Base-by-base conservation (phyloP, 192 early-diverging fungal species). In the Spizellomyces sp. region DNA sequence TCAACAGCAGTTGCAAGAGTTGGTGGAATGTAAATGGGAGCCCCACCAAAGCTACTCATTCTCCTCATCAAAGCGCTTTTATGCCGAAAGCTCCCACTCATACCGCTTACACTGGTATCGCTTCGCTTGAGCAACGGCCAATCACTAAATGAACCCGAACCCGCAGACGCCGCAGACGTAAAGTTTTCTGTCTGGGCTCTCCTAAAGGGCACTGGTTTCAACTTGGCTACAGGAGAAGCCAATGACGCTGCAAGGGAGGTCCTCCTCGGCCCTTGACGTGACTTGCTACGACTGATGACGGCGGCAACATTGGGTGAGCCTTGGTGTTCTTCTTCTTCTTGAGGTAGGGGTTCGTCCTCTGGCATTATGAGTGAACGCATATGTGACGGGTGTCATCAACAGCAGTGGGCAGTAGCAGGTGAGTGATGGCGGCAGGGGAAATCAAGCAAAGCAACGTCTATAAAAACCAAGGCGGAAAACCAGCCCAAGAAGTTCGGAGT, bases 1-100 rank as follows among this genome's bases (percentile, higher is more conserved):
- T 62, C 21, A 55, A 60, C 21, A 14, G 42, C 36, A 10, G 61
- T 27, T 56, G 44, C 17, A 6, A 45, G 4, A 9, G 50, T 52
- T 9, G 48, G 57, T 12, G 66, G 66, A 17, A 81, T 55, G 9
- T 77, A 69, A 8, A 79, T 75, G 9, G 76, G 76, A 2, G 76
- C 80, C 8, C 80, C 80, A 46, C 80, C 80, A 61, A 81, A 81
- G 54, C 76, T 78, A 48, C 70, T 73, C 60, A 69, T 71, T 15
- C 80, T 22, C 46, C 80, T 68, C 66, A 81, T 36, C 45, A 71
- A 4, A 8, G 76, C 69, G 9, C 74, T 50, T 43, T 46, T 45
- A 6, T 27, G 21, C 58, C 48, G 46, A 17, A 27, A 14, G 41
- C 59, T 15, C 22, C 45, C 48, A 42, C 41, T 36, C 21, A 41